A percentile compares a stretch with the other conserved stretches of the same genome.
Evolutionary conservation across 2,329 filamentous ascomycete genomes (phyloP).

Genomic region (Huntiella abstrusa): DNA sequence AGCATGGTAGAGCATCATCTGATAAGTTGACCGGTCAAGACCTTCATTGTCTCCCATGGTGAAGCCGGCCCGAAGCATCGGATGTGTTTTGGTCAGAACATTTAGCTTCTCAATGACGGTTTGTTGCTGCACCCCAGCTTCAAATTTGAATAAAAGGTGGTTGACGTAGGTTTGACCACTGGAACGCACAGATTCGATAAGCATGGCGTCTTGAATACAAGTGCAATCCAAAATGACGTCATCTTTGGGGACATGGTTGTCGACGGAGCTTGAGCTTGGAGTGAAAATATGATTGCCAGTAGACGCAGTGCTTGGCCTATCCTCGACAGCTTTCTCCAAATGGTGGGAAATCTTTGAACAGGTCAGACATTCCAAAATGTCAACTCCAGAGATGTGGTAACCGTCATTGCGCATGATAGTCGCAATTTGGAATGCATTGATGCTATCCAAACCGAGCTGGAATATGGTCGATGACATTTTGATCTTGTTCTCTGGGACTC

Average conservation of each 20-base stretch:
- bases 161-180: slow-evolving; percentile 59
- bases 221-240: slow-evolving; percentile 35
- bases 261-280: slow-evolving; percentile 1
- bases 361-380: slow-evolving; percentile 40
- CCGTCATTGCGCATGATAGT: slow-evolving; percentile 42
- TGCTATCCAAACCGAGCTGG: slow-evolving; percentile 77
- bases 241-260: not conserved
- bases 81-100: slow-evolving; percentile 32
- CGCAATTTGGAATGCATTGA: slow-evolving; percentile 67
- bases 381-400: slow-evolving; percentile 41
- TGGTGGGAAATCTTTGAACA: slow-evolving; percentile 1
- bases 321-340: not conserved
- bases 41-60: slow-evolving; percentile 24
- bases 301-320: not conserved
- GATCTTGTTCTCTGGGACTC: slow-evolving; percentile 31
- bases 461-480: slow-evolving; percentile 53
- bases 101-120: slow-evolving; percentile 41
- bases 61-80: slow-evolving; percentile 65
- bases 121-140: slow-evolving; percentile 19
- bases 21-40: not conserved
- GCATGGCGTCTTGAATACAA: slow-evolving; percentile 58
- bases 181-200: slow-evolving; percentile 54
- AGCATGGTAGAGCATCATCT: slow-evolving; percentile 6
- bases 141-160: slow-evolving; percentile 37
- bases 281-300: not conserved